A percentile compares a stretch with the other conserved stretches of the same genome.
phyloP scores from a whole-genome alignment of 1,284 basidiomycete species.

The Mycena sp. region DNA sequence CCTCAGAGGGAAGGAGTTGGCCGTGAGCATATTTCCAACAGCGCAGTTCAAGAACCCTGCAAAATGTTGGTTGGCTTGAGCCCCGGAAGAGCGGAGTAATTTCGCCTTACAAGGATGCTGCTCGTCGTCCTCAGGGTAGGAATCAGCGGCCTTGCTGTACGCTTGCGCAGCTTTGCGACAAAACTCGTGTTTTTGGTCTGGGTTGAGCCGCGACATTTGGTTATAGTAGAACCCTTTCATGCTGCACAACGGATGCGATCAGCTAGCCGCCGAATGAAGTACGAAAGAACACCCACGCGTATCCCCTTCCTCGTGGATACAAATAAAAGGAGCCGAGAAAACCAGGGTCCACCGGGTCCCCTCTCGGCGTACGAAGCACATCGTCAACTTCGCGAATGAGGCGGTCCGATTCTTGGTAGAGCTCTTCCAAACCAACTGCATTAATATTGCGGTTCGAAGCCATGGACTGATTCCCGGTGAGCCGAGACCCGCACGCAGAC shows the following conservation, averaged over 20 bases:
- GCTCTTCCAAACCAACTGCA: neutral
- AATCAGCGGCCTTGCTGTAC: conserved; percentile 38
- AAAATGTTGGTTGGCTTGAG: neutral
- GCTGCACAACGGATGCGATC: neutral
- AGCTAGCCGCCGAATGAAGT: neutral
- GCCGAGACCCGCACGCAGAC: no score
- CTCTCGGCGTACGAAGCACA: conserved; percentile 2
- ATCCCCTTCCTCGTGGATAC: conserved; percentile 19
- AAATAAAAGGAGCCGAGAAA: conserved; percentile 22
- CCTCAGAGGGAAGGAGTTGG: conserved; percentile 4
- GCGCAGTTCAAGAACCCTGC: conserved; percentile 13
- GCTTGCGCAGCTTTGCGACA: conserved; percentile 27
- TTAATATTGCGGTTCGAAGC: neutral
- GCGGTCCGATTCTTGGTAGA: conserved; percentile 8
- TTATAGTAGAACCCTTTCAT: conserved; percentile 22
- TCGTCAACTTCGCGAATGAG: conserved; percentile 18
- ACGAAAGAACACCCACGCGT: conserved; percentile 8
- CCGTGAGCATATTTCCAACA: neutral
- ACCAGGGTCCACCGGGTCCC: conserved; percentile 10
- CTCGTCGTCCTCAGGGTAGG: conserved; percentile 42
- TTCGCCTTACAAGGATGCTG: conserved; percentile 35
- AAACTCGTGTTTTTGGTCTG: neutral
- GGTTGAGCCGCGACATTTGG: neutral
- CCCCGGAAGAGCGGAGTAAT: neutral
- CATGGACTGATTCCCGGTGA: no score